phyloP scores from a whole-genome alignment of 1,139 yeast species.

The Kurtzmaniella quercitrusa region DNA sequence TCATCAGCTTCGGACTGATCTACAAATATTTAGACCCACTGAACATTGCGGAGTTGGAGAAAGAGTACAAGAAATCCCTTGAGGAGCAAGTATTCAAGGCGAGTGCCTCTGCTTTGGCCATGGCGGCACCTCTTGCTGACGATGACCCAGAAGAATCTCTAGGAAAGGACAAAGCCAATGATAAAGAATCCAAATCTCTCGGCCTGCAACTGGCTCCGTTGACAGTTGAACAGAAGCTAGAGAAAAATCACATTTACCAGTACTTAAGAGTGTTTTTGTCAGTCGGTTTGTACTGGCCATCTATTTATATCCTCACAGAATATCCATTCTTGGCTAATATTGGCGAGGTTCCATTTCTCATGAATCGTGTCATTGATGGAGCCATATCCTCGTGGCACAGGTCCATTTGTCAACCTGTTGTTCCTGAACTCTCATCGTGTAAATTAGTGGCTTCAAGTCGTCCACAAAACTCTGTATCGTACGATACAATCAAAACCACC shows the following conservation, averaged over 20 bases:
- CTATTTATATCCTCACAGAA: constrained; percentile 54
- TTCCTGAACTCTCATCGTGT: constrained; percentile 6
- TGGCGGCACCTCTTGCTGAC: constrained; percentile 79
- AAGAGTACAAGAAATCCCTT: constrained; percentile 44
- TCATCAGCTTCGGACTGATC: constrained; percentile 60
- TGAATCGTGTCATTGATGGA: constrained; percentile 47
- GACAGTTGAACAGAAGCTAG: constrained; percentile 15
- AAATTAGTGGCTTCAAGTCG: constrained; percentile 25
- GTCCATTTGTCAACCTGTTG: constrained; percentile 7
- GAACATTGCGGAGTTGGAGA: constrained; percentile 39
- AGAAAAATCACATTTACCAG: constrained; percentile 25
- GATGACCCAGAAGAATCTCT: constrained; percentile 49
- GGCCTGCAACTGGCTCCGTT: constrained; percentile 1
- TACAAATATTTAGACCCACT: constrained; percentile 48
- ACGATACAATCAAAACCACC: constrained; percentile 20
- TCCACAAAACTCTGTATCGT: constrained; percentile 27
- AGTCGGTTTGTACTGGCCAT: constrained; percentile 62
- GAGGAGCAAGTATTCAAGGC: constrained; percentile 64
- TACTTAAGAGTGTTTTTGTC: constrained; percentile 53
- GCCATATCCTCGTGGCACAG: constrained; percentile 50
- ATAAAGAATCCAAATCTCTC: background rate
- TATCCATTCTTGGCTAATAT: constrained; percentile 62
- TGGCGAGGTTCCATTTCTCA: constrained; percentile 47
- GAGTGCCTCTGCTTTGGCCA: constrained; percentile 73
- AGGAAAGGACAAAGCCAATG: background rate